Evolutionary conservation across 2,329 filamentous ascomycete species (phyloP), one percentile per base, ranked within the genome.

Genomic region (Aspergillus chevalieri): DNA sequence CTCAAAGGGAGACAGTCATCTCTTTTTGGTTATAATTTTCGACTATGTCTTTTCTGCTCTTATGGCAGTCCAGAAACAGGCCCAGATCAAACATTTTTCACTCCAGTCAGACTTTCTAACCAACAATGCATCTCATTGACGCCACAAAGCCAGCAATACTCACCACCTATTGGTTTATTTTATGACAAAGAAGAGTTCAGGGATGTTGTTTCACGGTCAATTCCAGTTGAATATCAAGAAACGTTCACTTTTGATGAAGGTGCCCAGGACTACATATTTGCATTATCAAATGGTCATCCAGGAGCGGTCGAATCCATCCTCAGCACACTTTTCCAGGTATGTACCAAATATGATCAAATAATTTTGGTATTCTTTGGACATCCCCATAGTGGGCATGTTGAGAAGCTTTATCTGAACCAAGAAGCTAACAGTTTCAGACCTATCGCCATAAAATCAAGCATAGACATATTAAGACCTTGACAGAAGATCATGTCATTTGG

Each of bases 71-170:
- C 21, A 21, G 21, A 21, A 21, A 4, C 21, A 21, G 21, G 21
- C 21, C 21, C 21, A 3, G 21, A 21, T 21, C 21, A 21, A 21
- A 21, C 21, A 21, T 21, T 21, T 4, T 21, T 21, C 21, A 21
- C 21, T 21, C 21, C 21, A 21, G 21, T 21, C 21, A 21, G 21
- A 4, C 21, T 21, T 21, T 21, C 21, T 21, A 21, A 46, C 54
- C 49, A 56, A 56, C 48, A 53, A 39, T 36, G 48, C 28, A 49
- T 49, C 44, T 46, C 26, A 51, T 38, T 53, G 28, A 49, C 48
- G 24, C 52, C 48, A 48, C 44, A 46, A 46, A 24, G 21, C 44
- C 24, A 41, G 33, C 4, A 46, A 51, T 24, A 30, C 24, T 51
- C 51, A 19, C 43, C 50, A 43, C 42, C 47, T 17, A 39, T 51